phyloP scores from a whole-genome alignment of 805 yeast species.

The Hanseniaspora meyeri region DNA sequence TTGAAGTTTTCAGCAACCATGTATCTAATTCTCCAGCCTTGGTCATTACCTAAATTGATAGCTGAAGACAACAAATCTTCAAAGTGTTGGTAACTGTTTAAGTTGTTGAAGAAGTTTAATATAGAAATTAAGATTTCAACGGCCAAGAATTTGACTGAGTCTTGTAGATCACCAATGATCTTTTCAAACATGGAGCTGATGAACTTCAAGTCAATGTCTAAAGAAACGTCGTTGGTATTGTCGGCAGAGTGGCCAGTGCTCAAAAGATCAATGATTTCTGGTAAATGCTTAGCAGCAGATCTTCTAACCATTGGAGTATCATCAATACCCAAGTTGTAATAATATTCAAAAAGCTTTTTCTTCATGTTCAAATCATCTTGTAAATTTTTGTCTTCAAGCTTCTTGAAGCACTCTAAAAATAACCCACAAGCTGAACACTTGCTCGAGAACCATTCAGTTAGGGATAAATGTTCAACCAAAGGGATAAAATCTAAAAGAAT shows the following conservation, averaged over 20 bases:
- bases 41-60: slow-evolving; percentile 64
- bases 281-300: slow-evolving; percentile 79
- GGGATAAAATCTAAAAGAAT: slow-evolving; percentile 57
- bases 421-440: slow-evolving; percentile 87
- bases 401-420: slow-evolving; percentile 54
- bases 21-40: slow-evolving; percentile 96
- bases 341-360: slow-evolving; percentile 51
- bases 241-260: slow-evolving; percentile 19
- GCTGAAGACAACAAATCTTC: slow-evolving; percentile 54
- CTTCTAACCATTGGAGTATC: slow-evolving; percentile 98
- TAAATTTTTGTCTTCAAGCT: slow-evolving; percentile 39
- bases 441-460: slow-evolving; percentile 88
- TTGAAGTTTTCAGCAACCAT: slow-evolving; percentile 94
- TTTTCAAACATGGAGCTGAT: slow-evolving; percentile 72
- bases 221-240: slow-evolving; percentile 31
- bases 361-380: slow-evolving; percentile 25
- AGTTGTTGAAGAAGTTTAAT: slow-evolving; percentile 50
- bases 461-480: slow-evolving; percentile 61
- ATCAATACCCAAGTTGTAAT: slow-evolving; percentile 62
- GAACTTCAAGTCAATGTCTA: slow-evolving; percentile 59
- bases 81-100: slow-evolving; percentile 46
- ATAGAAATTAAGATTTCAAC: slow-evolving; percentile 81
- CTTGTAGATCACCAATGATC: slow-evolving; percentile 76
- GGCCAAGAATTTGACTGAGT: slow-evolving; percentile 80
- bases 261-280: slow-evolving; percentile 54